Percentiles rank a stretch among this genome's conserved stretches.
phyloP scores from a whole-genome alignment of 768 basidiomycete genomes.

The Trametes maxima region DNA sequence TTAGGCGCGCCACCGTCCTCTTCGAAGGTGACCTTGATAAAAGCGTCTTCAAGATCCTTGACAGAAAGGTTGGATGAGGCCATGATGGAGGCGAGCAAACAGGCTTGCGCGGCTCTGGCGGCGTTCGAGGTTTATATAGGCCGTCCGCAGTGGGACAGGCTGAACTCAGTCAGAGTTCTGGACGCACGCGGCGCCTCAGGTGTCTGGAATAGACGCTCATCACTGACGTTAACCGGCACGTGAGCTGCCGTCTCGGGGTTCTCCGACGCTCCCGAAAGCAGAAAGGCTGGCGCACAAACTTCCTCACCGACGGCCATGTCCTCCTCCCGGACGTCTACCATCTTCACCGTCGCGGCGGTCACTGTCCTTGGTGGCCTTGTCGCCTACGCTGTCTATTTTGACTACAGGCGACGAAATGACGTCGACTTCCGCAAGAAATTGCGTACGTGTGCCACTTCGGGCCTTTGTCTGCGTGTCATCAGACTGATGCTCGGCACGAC shows the following conservation, averaged over 20 bases:
- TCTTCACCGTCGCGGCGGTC: constrained; percentile 44
- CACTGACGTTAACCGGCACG: constrained; percentile 6
- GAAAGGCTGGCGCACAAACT: constrained; percentile 19
- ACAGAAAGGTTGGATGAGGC: not conserved
- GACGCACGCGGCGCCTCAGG: not conserved
- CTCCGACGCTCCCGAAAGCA: constrained; percentile 11
- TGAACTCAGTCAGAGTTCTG: too few relatives aligned
- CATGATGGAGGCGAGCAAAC: not conserved
- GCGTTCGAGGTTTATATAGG: not conserved
- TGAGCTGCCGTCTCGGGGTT: constrained; percentile 13
- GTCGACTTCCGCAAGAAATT: constrained; percentile 84
- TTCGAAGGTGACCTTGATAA: constrained; percentile 49
- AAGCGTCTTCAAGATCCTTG: constrained; percentile 40
- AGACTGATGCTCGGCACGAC: constrained; percentile 2
- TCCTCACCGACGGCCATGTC: constrained; percentile 29
- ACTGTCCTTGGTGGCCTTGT: constrained; percentile 56
- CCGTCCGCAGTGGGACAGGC: not conserved
- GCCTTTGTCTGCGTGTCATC: constrained; percentile 17
- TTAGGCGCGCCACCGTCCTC: constrained; percentile 24
- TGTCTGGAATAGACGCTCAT: not conserved
- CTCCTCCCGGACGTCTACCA: constrained; percentile 38
- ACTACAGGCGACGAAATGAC: constrained; percentile 91
- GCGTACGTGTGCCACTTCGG: constrained; percentile 52
- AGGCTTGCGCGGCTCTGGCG: too few relatives aligned
- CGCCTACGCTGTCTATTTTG: constrained; percentile 92